phyloP scores from a whole-genome alignment of 306 rosid genomes.

The Castanea crenata region DNA sequence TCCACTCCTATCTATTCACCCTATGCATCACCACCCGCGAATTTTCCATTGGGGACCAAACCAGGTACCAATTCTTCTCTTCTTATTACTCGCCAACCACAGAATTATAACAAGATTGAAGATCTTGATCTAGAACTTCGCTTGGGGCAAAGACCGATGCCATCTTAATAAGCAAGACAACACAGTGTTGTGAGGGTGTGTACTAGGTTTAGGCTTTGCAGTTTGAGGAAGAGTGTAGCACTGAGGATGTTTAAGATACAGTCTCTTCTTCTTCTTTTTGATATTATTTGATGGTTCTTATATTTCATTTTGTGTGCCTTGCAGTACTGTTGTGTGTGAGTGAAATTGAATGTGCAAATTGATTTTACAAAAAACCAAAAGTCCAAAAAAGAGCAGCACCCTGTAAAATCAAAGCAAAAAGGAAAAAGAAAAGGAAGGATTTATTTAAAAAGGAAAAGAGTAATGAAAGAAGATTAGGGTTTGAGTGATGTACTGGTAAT shows the following conservation, averaged over 20 bases:
- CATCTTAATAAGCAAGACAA: slow-evolving; percentile 34
- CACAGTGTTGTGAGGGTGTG: neutral
- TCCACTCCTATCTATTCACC: slow-evolving; percentile 63
- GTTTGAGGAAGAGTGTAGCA: slow-evolving; percentile 18
- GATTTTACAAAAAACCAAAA: slow-evolving; percentile 13
- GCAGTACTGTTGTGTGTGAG: slow-evolving; percentile 22
- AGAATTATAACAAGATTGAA: slow-evolving; percentile 25
- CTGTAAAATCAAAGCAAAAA: slow-evolving; percentile 12
- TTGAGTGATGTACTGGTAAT: slow-evolving; percentile 47
- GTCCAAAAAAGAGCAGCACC: slow-evolving; percentile 15
- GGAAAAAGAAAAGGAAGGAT: slow-evolving; percentile 7
- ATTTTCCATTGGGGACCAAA: slow-evolving; percentile 15
- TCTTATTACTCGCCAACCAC: neutral
- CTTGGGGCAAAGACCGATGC: slow-evolving; percentile 61
- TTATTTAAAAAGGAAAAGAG: slow-evolving; percentile 3
- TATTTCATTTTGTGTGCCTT: slow-evolving; percentile 3
- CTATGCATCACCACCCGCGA: slow-evolving; percentile 19
- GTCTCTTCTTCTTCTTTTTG: slow-evolving; percentile 17
- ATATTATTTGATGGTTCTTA: slow-evolving; percentile 1
- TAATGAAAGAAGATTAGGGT: slow-evolving; percentile 40
- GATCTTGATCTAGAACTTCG: slow-evolving; percentile 95
- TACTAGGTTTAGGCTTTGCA: slow-evolving; percentile 16
- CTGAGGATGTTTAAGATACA: slow-evolving; percentile 27
- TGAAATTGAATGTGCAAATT: slow-evolving; percentile 25
- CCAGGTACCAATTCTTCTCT: slow-evolving; percentile 19